These are phyloP conservation scores for Sphagnum magellanicum DNA, from an alignment of 228 moss, liverwort and hornwort species.

Conservation along the genomic window DNA sequence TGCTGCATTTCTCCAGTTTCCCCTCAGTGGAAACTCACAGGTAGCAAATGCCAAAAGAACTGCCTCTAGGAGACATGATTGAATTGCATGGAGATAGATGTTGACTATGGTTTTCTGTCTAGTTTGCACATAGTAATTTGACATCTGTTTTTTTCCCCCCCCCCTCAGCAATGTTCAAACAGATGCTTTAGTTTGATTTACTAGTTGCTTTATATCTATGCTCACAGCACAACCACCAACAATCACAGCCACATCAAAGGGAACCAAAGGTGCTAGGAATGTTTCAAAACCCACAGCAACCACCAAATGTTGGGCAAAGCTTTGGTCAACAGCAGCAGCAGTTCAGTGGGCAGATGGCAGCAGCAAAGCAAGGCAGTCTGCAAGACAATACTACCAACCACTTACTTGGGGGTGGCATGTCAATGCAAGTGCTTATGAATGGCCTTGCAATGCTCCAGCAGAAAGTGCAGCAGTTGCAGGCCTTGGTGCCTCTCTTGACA, in stretches of 20 bases:
- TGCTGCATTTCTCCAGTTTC: background rate
- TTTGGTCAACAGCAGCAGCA: constrained; percentile 8
- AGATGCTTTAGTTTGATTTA: background rate
- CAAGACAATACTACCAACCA: background rate
- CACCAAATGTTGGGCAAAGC: constrained; percentile 6
- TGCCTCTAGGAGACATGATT: background rate
- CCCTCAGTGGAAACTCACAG: background rate
- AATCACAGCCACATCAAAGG: constrained; percentile 7
- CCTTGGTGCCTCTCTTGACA: constrained; percentile 2
- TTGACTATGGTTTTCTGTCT: background rate
- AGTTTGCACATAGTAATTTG: background rate
- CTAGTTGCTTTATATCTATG: background rate
- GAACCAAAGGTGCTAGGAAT: background rate
- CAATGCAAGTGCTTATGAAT: background rate
- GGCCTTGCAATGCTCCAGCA: constrained; percentile 9
- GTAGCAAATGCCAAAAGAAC: background rate
- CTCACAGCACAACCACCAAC: background rate
- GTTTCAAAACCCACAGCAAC: constrained; percentile 15
- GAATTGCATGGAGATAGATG: background rate
- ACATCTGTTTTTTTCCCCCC: background rate
- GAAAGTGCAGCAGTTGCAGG: constrained; percentile 15
- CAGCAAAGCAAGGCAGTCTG: background rate
- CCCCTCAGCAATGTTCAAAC: background rate
- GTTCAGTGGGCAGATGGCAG: constrained; percentile 2
- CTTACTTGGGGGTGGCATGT: background rate